Base-by-base conservation (phyloP, 768 basidiomycete species). In the Tulasnella sp. region DNA sequence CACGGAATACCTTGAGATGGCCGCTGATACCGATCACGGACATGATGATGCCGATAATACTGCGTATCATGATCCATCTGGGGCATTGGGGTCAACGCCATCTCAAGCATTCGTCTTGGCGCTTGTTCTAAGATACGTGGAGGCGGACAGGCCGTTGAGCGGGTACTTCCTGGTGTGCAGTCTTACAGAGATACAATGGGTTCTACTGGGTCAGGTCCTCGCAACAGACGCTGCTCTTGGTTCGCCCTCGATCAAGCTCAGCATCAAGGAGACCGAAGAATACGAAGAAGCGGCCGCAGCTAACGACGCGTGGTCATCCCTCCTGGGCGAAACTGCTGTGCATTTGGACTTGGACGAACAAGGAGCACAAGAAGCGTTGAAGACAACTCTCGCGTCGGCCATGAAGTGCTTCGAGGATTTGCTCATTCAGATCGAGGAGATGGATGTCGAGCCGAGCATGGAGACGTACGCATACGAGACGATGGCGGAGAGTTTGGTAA, bases 401-500 rank as follows among this genome's bases (percentile, higher is more conserved):
- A 76, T 88, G 73, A 80, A 86, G 61, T 86, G 84, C 61, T 89
- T 90, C 68, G 80, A 78, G 8, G 87, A 90, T 63, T 76, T 93
- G 38, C 75, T 88, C 34, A 72, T 77, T 4, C 89, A 91, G 68
- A 84, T 92, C 52, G 81, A 88, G 67, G 86, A 85, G 62, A 83
- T 92, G 81, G 88, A 90, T 13, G 73, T 75, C 3, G 85, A 88
- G 61, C 89, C 87, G 11, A 78, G 85, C 0, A 66, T 84, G 32
- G 90, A 93, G 68, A 88, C 86, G n/a, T 93, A 91, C 70, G 83
- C 87, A 53, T 92, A 85, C 84, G 90, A 93, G 68, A 92, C 90
- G 0, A 84, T 93, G 83, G 88, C 90, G 9, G 90, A 93, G 68
- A 86, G 86, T 64, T 70, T 93, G 77, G 90, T 89, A 65, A 50